Evolutionary conservation across 148 eudicot species (phyloP), one percentile per base, ranked within the genome.

Genomic region (Euryodendron excelsum): DNA sequence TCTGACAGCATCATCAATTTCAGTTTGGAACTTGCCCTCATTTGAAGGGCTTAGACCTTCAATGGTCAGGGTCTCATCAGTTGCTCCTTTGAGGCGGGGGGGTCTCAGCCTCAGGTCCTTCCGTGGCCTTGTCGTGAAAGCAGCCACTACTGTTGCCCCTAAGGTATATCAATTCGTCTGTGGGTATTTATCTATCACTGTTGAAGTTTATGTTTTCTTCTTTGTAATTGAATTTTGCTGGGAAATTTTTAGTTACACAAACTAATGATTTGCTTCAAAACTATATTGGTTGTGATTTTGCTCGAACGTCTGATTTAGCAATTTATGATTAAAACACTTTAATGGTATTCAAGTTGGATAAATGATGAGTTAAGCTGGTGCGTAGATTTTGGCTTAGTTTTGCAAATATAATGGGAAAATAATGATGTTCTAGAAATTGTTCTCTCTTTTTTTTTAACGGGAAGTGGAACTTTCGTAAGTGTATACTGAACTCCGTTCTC

Each of bases 141-240:
- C 97, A 70, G 95, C 96, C 34, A 92, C 95, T 76, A 87, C 82
- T 79, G 93, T 94, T 87, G 90, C 98, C 5, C 96, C 97, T 4
- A 94, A 91, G 96, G 98, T 78, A 39, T 56, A 34, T 20, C 30
- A 3, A 60, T 25, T 33, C 28, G 34, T 9, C 20, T 53, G 34
- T 7, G n/a, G 7, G 18, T 65, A 36, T 20, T 36, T 64, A 33
- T 31, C 39, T 64, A 64, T 62, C 25, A 20, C 36, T 21, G 41
- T n/a, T n/a, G 30, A 62, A 28, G 59, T n/a, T 23, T n/a, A 33
- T 69, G 62, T 60, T 21, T 70, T 70, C 27, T 23, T n/a, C 53
- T 1, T 48, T 69, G 0, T 6, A 31, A 5, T 31, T 25, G 47
- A 39, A 6, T 39, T 55, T 13, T 52, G 50, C 0, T 70, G 14